Percentiles rank a stretch among this genome's conserved stretches.
These are phyloP conservation scores for Globisporangium uncinulatum DNA, from an alignment of 352 stramenopile species.

Conservation along the genomic window DNA sequence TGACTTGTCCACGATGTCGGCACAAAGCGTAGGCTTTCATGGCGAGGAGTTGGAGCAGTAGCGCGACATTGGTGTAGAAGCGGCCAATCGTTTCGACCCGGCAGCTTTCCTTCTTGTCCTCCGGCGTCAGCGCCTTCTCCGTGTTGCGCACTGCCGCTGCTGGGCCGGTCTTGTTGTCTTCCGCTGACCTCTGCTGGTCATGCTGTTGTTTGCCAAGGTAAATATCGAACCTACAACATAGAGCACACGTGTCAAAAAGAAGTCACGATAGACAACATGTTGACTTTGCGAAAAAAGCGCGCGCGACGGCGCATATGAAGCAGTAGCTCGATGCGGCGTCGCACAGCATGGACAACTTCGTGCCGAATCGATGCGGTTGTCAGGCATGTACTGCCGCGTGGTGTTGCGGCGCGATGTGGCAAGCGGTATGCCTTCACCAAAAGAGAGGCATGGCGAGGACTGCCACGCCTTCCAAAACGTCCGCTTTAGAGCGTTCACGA, in stretches of 20 bases:
- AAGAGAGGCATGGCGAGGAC: conserved; percentile 13
- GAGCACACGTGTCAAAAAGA: conserved; percentile 8
- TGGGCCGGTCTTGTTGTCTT: too few species aligned
- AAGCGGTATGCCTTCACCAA: conserved; percentile 24
- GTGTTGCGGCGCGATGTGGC: conserved; percentile 19
- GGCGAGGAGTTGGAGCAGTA: too few species aligned
- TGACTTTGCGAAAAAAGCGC: not conserved
- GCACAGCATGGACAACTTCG: conserved; percentile 30
- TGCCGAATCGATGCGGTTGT: conserved; percentile 25
- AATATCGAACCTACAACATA: too few species aligned
- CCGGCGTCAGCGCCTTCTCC: too few species aligned
- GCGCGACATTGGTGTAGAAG: too few species aligned
- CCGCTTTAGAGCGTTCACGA: conserved; percentile 10
- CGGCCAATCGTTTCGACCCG: too few species aligned
- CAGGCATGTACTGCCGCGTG: conserved; percentile 26
- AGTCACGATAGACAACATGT: conserved; percentile 1
- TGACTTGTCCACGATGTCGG: too few species aligned
- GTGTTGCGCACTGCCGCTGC: too few species aligned
- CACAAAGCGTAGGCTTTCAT: too few species aligned
- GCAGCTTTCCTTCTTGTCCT: too few species aligned
- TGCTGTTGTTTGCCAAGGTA: too few species aligned
- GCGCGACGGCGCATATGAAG: conserved; percentile 3
- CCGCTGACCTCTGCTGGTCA: too few species aligned
- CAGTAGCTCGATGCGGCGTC: conserved; percentile 13
- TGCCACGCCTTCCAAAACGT: conserved; percentile 9